phyloP scores from a whole-genome alignment of 2,329 filamentous ascomycete genomes.

The Alternaria triticimaculans region DNA sequence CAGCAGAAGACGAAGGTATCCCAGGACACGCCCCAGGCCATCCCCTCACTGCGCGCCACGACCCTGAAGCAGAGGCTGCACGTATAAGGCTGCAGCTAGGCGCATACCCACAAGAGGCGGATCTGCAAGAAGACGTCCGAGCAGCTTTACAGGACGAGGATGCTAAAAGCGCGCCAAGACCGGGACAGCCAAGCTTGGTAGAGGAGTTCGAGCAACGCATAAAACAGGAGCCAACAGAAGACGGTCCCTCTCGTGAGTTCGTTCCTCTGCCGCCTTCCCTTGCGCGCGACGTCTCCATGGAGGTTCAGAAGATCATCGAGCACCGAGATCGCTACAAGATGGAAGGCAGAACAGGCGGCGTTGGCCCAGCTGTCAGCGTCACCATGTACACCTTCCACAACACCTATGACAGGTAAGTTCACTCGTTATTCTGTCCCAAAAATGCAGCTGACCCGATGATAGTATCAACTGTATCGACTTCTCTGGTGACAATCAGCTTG shows the following conservation, averaged over 20 bases:
- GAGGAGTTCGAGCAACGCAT: conserved; percentile 88
- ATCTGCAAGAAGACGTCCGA: conserved; percentile 83
- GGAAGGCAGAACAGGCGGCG: conserved; percentile 80
- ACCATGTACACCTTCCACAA: conserved; percentile 99
- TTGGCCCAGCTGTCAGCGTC: conserved; percentile 82
- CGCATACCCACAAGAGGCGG: conserved; percentile 80
- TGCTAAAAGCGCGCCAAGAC: conserved; percentile 71
- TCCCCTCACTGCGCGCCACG: conserved; percentile 64
- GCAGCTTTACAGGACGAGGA: conserved; percentile 89
- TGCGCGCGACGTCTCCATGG: conserved; percentile 88
- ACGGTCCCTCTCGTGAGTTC: conserved; percentile 77
- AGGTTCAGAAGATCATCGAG: conserved; percentile 92
- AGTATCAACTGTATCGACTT: conserved; percentile 95
- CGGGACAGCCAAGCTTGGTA: conserved; percentile 75
- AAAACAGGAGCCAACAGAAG: conserved; percentile 88
- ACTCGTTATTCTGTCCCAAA: not conserved
- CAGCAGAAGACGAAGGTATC: conserved; percentile 72
- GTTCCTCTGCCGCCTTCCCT: conserved; percentile 88
- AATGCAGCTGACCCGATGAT: not conserved
- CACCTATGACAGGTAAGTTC: conserved; percentile 81
- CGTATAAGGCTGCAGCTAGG: conserved; percentile 73
- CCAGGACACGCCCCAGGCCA: conserved; percentile 71
- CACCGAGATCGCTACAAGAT: conserved; percentile 91
- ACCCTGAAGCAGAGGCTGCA: conserved; percentile 61
- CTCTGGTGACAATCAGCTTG: conserved; percentile 85